Evolutionary conservation across 139 green algal genomes (phyloP), one percentile per base, ranked within the genome.

Genomic region (Gonium pectorale): DNA sequence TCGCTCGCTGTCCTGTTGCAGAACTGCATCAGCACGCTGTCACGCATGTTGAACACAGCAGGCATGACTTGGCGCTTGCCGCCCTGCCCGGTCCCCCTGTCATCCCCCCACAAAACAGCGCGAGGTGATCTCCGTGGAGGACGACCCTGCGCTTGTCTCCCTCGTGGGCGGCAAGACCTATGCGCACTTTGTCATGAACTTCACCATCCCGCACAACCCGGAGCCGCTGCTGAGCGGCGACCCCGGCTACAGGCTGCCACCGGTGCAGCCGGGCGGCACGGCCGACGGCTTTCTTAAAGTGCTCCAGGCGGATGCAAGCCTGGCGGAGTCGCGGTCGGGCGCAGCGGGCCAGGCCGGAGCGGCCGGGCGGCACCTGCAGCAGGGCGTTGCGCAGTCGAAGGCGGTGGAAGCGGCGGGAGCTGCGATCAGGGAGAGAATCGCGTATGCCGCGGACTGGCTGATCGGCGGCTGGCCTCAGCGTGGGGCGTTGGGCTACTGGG

Each of bases 361-460:
- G 51, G 13, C 51, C 27, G 24, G 2, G 33, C 33, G 22, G 38
- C 33, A 21, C 24, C 7, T 11, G 64, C 64, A 44, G 64, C 11
- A 46, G 2, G 19, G 64, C 8, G 15, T 9, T 1, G 17, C 2
- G 35, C 35, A 7, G 35, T 27, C 40, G n/a, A n/a, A n/a, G n/a
- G n/a, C 29, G 37, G 29, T 51, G 64, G 7, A 9, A 24, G 64
- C 37, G 37, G 37, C 13, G 37, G 35, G 35, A 24, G 37, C 8
- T 19, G 64, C 19, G 40, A 40, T 26, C 40, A 26, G 24, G 40
- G 79, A 85, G 79, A 35, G 29, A 64, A 15, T 85, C 5, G 64
- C 66, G 35, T 85, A 78, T 19, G 79, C 79, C 7, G 49, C 79
- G 3, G 79, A 85, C 64, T 85, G 63, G 64, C 64, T 85, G 33